A percentile compares a stretch with the other conserved stretches of the same genome.
phyloP scores from a whole-genome alignment of 2,329 filamentous ascomycete species.

The Coniochaeta sp. region DNA sequence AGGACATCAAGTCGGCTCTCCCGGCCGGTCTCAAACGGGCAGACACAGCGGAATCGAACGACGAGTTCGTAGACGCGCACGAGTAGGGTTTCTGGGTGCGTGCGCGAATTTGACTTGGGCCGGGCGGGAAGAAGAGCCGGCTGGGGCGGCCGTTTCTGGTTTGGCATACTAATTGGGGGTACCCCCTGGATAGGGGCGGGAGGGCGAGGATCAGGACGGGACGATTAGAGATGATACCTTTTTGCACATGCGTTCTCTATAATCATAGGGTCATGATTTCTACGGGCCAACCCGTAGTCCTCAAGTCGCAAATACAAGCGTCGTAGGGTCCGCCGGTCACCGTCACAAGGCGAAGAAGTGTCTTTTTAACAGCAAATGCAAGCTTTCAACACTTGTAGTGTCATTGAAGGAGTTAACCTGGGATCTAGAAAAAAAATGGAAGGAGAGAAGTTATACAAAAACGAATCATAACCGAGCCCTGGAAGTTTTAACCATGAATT shows the following conservation, averaged over 20 bases:
- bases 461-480: neutral
- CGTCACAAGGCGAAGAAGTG: too few relatives aligned
- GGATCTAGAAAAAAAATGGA: neutral
- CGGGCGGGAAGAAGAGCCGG: neutral
- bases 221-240: neutral
- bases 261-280: neutral
- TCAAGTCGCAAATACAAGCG: too few relatives aligned
- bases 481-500: neutral
- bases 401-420: neutral
- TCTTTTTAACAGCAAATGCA: neutral
- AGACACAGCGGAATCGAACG: conserved; percentile 27
- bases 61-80: conserved; percentile 32
- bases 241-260: neutral
- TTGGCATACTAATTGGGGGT: neutral
- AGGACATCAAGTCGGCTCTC: conserved; percentile 45
- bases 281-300: too few relatives aligned
- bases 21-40: conserved; percentile 27
- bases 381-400: neutral
- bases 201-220: neutral
- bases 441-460: too few relatives aligned
- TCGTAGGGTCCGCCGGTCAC: too few relatives aligned
- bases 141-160: neutral
- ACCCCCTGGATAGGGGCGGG: neutral
- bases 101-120: neutral
- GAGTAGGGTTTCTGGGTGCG: conserved; percentile 11